Conservation (phyloP, 1,284 basidiomycete species). For the Irpex sp. region DNA sequence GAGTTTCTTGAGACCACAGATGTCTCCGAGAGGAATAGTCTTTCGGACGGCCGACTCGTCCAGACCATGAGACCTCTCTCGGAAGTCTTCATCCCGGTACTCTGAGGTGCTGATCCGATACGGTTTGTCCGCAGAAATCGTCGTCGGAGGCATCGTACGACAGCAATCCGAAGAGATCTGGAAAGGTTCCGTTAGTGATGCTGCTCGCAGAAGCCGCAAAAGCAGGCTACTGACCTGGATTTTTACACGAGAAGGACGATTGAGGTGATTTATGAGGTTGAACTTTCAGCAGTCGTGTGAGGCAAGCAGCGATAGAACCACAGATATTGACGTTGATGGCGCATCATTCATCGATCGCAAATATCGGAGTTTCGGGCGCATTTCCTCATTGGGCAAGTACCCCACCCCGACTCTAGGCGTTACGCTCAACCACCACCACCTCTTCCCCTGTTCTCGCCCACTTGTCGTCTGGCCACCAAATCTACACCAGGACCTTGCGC, state of each 20-base stretch:
- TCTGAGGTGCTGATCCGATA: not conserved
- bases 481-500: not conserved
- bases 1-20: slow-evolving; percentile 21
- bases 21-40: slow-evolving; percentile 22
- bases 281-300: not conserved
- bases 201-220: not conserved
- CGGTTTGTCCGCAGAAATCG: not conserved
- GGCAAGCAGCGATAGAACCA: no score
- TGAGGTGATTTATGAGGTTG: not conserved
- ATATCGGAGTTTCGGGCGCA: not conserved
- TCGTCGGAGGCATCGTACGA: not conserved
- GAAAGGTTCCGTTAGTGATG: not conserved
- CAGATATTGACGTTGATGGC: not conserved
- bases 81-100: not conserved
- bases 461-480: not conserved
- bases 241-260: not conserved
- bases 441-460: not conserved
- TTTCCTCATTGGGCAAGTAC: not conserved
- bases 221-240: not conserved
- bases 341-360: not conserved
- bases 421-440: not conserved
- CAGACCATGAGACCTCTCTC: not conserved
- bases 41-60: slow-evolving; percentile 16
- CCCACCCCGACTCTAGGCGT: not conserved
- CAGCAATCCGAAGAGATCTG: not conserved